Base-by-base conservation (phyloP, 1,139 yeast species). In the Ogataea hybrid region DNA sequence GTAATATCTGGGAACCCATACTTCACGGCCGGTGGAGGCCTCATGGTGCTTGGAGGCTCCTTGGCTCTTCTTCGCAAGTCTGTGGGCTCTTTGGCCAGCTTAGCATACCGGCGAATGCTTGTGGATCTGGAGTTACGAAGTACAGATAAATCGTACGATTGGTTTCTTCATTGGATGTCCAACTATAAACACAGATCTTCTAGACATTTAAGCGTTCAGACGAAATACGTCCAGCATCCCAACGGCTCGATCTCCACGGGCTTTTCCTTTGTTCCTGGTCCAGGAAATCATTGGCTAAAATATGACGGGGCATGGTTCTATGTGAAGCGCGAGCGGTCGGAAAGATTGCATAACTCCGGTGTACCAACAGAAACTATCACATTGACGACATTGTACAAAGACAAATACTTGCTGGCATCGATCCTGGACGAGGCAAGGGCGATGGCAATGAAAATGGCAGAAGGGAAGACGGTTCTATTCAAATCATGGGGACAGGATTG, bases 401-500 rank as follows among this genome's bases (percentile, higher is more conserved):
- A 92, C 63, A 73, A 94, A 23, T 64, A 67, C 37, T 65, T 92
- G 32, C 85, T 92, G 54, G 69, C 73, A 29, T 81, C 84, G n/a
- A 69, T 92, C 50, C 70, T 92, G 43, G 74, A 73, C 10, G 98
- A 92, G 56, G 97, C 98, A 6, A 89, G 90, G 55, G 67, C 71
- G 34, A 65, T 87, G 68, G 97, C 97, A 0, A 71, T 89, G 61
- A 81, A 79, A 58, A 77, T 84, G 29, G 83, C 86, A 47, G 96
- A 89, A 58, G 98, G 98, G 9, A 90, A 89, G 58, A 92, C 98
- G 0, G 98, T 92, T 8, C 70, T 92, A 6, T 92, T 78, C 64
- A 88, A 96, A 2, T 85, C 96, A 2, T 90, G 94, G 86, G 98
- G 97, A 1, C 96, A 96, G 11, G 99, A 92, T 59, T 92, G 99